Evolutionary conservation across 768 basidiomycete genomes (phyloP).

Genomic region (Amanita muscaria): DNA sequence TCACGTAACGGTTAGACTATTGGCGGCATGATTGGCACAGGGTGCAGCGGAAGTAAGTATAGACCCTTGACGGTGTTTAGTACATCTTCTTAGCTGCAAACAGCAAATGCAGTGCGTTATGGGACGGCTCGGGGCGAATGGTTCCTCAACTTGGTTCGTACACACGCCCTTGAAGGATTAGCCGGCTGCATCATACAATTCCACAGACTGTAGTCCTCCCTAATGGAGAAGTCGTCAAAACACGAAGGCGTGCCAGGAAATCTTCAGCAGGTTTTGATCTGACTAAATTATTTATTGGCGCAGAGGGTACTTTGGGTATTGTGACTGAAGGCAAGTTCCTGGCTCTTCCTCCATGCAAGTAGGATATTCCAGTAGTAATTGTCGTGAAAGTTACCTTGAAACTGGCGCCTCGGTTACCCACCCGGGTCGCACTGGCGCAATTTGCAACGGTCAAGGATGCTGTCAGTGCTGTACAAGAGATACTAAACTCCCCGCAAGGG

Average conservation of each 20-base stretch:
- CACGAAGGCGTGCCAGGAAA: constrained; percentile 69
- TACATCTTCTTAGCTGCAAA: neutral
- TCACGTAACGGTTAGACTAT: constrained; percentile 44
- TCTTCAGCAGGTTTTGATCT: constrained; percentile 83
- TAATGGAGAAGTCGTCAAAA: constrained; percentile 81
- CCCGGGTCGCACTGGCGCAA: constrained; percentile 80
- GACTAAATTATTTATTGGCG: constrained; percentile 84
- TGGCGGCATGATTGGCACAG: constrained; percentile 84
- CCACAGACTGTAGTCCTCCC: constrained; percentile 76
- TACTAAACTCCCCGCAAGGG: constrained; percentile 60
- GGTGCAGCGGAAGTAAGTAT: constrained; percentile 72
- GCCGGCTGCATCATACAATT: constrained; percentile 6
- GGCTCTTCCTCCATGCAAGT: neutral
- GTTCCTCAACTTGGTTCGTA: constrained; percentile 70
- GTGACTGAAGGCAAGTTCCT: constrained; percentile 63
- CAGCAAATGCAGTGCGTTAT: constrained; percentile 77
- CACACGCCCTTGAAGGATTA: neutral
- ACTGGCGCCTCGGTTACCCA: constrained; percentile 72
- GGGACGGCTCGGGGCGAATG: constrained; percentile 85
- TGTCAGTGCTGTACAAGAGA: constrained; percentile 73
- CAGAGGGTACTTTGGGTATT: constrained; percentile 84
- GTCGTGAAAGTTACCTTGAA: constrained; percentile 59
- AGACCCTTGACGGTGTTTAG: constrained; percentile 1
- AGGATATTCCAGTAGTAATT: neutral
- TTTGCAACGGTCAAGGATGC: constrained; percentile 77